These are phyloP conservation scores for Wickerhamiella occidentalis DNA, from an alignment of 805 yeast species.

Conservation along the genomic window DNA sequence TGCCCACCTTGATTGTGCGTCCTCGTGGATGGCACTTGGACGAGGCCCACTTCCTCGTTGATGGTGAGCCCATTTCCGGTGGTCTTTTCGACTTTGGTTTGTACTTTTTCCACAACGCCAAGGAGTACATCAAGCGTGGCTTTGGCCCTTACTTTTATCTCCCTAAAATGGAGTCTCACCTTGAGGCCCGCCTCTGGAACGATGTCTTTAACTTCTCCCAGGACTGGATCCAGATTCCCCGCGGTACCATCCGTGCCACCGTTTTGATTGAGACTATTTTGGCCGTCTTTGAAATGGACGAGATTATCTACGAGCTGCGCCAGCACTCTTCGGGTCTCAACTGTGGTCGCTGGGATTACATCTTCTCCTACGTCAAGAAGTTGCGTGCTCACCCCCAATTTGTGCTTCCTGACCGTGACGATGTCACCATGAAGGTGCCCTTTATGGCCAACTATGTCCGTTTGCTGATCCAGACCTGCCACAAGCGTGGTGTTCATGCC, in stretches of 20 bases:
- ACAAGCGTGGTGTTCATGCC: conserved; percentile 61
- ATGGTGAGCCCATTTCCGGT: conserved; percentile 56
- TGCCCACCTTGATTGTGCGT: conserved; percentile 43
- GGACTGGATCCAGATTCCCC: conserved; percentile 48
- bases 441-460: conserved; percentile 58
- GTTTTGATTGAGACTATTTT: conserved; percentile 61
- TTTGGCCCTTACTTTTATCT: conserved; percentile 62
- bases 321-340: conserved; percentile 61
- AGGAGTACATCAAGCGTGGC: conserved; percentile 43
- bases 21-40: conserved; percentile 66
- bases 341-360: conserved; percentile 72
- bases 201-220: conserved; percentile 54
- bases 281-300: conserved; percentile 70
- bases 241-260: conserved; percentile 62
- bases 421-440: conserved; percentile 57
- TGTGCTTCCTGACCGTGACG: conserved; percentile 56
- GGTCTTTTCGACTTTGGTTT: conserved; percentile 58
- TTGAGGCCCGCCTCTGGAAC: conserved; percentile 67
- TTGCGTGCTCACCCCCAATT: conserved; percentile 50
- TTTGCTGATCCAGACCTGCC: conserved; percentile 55
- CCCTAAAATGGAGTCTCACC: conserved; percentile 67
- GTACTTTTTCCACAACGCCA: conserved; percentile 58
- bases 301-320: conserved; percentile 60
- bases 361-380: conserved; percentile 56
- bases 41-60: conserved; percentile 53